Evolutionary conservation across 2,329 filamentous ascomycete genomes (phyloP).

Genomic region (Colletotrichum australisinense): DNA sequence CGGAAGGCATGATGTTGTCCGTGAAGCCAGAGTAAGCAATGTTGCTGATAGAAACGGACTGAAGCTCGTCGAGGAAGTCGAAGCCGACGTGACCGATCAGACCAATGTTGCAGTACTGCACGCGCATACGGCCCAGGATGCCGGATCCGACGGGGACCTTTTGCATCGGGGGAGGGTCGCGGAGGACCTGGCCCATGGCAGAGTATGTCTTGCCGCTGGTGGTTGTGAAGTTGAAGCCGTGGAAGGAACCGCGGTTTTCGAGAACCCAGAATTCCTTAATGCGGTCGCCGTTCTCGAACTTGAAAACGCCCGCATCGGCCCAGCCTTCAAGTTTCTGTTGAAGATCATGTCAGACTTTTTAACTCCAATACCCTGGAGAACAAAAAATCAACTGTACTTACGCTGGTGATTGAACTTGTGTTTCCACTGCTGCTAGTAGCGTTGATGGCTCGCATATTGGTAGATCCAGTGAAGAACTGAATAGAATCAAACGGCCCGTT

Average conservation of each 20-base stretch:
- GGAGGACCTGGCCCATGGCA: background rate
- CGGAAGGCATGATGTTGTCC: slow-evolving; percentile 30
- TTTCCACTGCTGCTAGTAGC: slow-evolving; percentile 10
- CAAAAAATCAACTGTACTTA: background rate
- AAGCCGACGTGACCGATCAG: slow-evolving; percentile 30
- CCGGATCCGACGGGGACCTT: slow-evolving; percentile 26
- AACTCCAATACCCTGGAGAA: background rate
- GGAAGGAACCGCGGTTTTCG: background rate
- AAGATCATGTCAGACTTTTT: too few relatives aligned
- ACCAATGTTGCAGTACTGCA: slow-evolving; percentile 22
- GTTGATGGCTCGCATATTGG: slow-evolving; percentile 25
- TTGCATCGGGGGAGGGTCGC: background rate
- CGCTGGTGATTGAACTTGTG: slow-evolving; percentile 8
- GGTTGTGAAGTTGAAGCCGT: slow-evolving; percentile 29
- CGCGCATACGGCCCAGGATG: slow-evolving; percentile 32
- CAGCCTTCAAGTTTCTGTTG: slow-evolving; percentile 2
- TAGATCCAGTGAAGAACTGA: slow-evolving; percentile 13
- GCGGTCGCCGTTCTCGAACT: slow-evolving; percentile 4
- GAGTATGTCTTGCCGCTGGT: slow-evolving; percentile 2
- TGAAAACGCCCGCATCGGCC: slow-evolving; percentile 14
- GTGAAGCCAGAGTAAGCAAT: slow-evolving; percentile 36
- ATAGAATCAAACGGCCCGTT: slow-evolving; percentile 20
- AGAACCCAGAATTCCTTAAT: slow-evolving; percentile 21
- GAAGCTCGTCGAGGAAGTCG: slow-evolving; percentile 36
- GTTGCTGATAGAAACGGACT: slow-evolving; percentile 33